Percentiles rank a stretch among this genome's conserved stretches.
Conservation (phyloP, 352 stramenopile genomes). For the Peronosclerospora sorghi region DNA sequence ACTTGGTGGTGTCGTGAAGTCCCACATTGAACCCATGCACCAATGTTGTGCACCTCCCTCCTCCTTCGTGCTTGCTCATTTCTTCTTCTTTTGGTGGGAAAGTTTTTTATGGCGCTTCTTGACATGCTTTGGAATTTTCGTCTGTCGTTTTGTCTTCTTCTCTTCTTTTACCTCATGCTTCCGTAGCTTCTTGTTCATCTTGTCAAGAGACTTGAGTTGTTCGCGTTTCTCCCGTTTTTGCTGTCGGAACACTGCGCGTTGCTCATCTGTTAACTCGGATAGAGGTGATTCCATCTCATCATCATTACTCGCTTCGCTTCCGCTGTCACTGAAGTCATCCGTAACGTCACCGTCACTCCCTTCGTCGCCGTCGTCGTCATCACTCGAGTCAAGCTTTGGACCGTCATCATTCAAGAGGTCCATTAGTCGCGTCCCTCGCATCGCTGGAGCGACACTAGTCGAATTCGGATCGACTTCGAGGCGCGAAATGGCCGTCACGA, state of each 20-base stretch:
- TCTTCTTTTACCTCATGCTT: constrained; percentile 94
- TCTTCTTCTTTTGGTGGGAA: constrained; percentile 76
- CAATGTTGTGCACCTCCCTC: too few species aligned
- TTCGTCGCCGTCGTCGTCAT: constrained; percentile 34
- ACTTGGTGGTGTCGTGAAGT: too few species aligned
- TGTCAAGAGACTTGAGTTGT: constrained; percentile 37
- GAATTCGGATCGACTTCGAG: constrained; percentile 39
- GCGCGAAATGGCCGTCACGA: constrained; percentile 67
- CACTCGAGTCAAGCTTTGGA: constrained; percentile 28
- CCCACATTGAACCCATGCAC: too few species aligned
- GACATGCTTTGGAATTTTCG: constrained; percentile 98
- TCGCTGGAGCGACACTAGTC: constrained; percentile 4
- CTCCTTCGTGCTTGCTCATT: constrained; percentile 11
- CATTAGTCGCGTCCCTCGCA: constrained; percentile 49
- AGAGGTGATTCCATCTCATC: constrained; percentile 5
- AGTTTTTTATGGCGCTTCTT: constrained; percentile 97
- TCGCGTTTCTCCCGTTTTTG: constrained; percentile 70
- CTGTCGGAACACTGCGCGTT: constrained; percentile 75
- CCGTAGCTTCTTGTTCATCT: constrained; percentile 84
- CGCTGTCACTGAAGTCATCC: constrained; percentile 23
- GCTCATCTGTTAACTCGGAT: constrained; percentile 57
- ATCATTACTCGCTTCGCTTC: constrained; percentile 27
- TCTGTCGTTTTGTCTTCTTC: constrained; percentile 88
- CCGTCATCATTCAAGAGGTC: constrained; percentile 56
- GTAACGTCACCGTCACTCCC: constrained; percentile 25